phyloP scores from a whole-genome alignment of 768 basidiomycete species.

The button mushroom (Agaricus bisporus) region DNA sequence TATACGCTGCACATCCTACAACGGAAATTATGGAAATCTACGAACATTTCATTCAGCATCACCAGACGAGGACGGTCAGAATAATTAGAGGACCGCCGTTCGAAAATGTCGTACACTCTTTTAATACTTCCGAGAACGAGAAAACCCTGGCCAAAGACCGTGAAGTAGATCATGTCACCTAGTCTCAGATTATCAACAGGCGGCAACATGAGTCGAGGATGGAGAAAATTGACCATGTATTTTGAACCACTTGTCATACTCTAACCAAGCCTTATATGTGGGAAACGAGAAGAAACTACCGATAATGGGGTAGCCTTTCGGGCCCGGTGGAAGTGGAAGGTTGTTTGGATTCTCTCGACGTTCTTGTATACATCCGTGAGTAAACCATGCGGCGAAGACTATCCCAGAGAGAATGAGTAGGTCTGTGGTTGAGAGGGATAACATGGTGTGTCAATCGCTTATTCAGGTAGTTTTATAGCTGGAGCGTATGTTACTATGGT shows the following conservation, averaged over 20 bases:
- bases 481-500: no score
- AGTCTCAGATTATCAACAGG: neutral
- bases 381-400: neutral
- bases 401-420: neutral
- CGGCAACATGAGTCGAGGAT: no score
- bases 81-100: slow-evolving; percentile 1
- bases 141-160: slow-evolving; percentile 10
- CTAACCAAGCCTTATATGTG: neutral
- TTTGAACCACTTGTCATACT: slow-evolving; percentile 11
- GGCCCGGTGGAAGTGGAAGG: slow-evolving; percentile 4
- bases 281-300: slow-evolving; percentile 8
- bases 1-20: neutral
- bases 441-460: no score
- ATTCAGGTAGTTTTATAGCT: no score
- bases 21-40: neutral
- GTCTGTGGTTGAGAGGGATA: neutral
- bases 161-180: slow-evolving; percentile 14
- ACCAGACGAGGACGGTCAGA: neutral
- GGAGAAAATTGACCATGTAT: neutral
- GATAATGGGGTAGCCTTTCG: slow-evolving; percentile 5
- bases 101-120: slow-evolving; percentile 1
- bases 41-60: slow-evolving; percentile 7
- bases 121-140: slow-evolving; percentile 4
- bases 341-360: neutral
- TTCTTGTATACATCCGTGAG: neutral